A percentile compares a stretch with the other conserved stretches of the same genome.
phyloP scores from a whole-genome alignment of 768 basidiomycete genomes.

The Hortiboletus flavorubellus region DNA sequence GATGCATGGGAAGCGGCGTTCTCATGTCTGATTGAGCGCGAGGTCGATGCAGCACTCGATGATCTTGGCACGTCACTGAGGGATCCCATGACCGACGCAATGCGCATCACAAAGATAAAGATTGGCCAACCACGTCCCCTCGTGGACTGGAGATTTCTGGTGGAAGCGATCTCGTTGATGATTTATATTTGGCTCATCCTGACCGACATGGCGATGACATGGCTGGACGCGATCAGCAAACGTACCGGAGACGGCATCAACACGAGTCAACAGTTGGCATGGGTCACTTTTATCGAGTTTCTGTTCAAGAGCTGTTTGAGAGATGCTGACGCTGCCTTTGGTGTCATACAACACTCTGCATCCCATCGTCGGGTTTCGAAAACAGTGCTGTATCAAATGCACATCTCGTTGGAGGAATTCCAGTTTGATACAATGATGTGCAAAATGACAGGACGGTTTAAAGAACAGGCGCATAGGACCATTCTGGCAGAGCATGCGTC shows the following conservation, averaged over 20 bases:
- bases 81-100: slow-evolving; percentile 46
- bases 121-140: slow-evolving; percentile 57
- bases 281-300: slow-evolving; percentile 48
- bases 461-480: slow-evolving; percentile 14
- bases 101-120: slow-evolving; percentile 47
- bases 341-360: slow-evolving; percentile 46
- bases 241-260: slow-evolving; percentile 17
- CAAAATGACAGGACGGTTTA: slow-evolving; percentile 17
- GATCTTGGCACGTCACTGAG: slow-evolving; percentile 38
- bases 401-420: slow-evolving; percentile 47
- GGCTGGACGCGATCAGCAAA: slow-evolving; percentile 36
- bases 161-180: slow-evolving; percentile 58
- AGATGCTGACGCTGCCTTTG: slow-evolving; percentile 46
- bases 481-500: slow-evolving; percentile 21
- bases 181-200: slow-evolving; percentile 53
- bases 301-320: slow-evolving; percentile 42
- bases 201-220: slow-evolving; percentile 39
- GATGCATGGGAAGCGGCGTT: slow-evolving; percentile 62
- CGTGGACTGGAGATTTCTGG: slow-evolving; percentile 55
- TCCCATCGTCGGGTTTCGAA: slow-evolving; percentile 51
- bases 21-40: slow-evolving; percentile 47
- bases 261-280: slow-evolving; percentile 34
- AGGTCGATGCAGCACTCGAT: slow-evolving; percentile 34
- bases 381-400: slow-evolving; percentile 42
- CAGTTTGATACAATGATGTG: slow-evolving; percentile 43